Evolutionary conservation across 2,329 filamentous ascomycete species (phyloP).

Genomic region (Sclerotinia spermophila): DNA sequence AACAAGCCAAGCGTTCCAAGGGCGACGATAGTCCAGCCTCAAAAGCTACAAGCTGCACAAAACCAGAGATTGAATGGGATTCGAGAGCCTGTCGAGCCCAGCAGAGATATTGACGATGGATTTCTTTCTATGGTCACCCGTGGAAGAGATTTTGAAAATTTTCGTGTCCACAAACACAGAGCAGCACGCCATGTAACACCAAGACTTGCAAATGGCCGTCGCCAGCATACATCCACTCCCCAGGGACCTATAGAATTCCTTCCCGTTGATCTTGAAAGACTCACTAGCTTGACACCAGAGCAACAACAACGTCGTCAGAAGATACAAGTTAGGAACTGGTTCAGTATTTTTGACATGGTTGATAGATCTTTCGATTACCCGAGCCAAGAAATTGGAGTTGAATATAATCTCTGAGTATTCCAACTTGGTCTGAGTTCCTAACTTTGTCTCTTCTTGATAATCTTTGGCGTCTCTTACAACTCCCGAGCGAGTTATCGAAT

Average conservation of each 20-base stretch:
- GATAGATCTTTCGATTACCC: not conserved
- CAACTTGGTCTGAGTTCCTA: not conserved
- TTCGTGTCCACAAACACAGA: not conserved
- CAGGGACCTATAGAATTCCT: not conserved
- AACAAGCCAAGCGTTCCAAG: not conserved
- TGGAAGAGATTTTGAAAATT: not conserved
- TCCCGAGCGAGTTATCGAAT: fast-evolving
- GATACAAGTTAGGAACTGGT: not conserved
- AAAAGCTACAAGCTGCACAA: not conserved
- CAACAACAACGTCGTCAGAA: not conserved
- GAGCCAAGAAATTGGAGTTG: not conserved
- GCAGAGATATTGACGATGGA: not conserved
- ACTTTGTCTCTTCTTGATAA: fast-evolving
- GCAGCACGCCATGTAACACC: not conserved
- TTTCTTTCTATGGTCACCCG: not conserved
- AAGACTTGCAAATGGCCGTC: not conserved
- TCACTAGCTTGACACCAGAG: not conserved
- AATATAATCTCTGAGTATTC: not conserved
- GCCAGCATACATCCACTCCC: not conserved
- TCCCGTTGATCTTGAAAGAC: not conserved
- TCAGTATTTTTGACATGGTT: not conserved
- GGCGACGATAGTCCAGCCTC: fast-evolving
- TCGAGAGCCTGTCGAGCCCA: no score
- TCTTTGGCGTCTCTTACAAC: not conserved
- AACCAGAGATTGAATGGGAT: no score